Evolutionary conservation across 495 filamentous ascomycete genomes (phyloP), one percentile per base, ranked within the genome.

Genomic region (Aspergillus leporis): DNA sequence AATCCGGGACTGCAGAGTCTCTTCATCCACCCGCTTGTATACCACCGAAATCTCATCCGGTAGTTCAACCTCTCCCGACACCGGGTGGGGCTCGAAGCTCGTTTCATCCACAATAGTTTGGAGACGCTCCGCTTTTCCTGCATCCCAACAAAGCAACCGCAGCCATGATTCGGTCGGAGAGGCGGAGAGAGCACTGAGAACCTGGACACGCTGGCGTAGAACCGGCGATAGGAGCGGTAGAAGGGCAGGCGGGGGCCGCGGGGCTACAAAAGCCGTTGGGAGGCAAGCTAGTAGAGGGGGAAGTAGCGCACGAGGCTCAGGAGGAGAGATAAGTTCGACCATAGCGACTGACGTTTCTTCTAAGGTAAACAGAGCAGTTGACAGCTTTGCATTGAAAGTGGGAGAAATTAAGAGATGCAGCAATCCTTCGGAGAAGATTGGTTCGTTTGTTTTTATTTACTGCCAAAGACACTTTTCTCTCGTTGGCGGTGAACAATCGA

Each of bases 161-260:
- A 97, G 85, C 94, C 94, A 98, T 60, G 90, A 89, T 19, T 93
- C 90, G 1, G 80, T 76, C 51, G 83, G 77, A 23, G 87, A 83
- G 1, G 80, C 72, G 18, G 71, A 66, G 4, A 76, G 70, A 3
- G 76, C 70, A 40, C 86, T 84, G 55, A 97, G 80, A 56, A 94
- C 82, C 64, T 92, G 85, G 8, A 97, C 83, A 43, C 94, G 84
- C 68, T 97, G 93, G 51, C 93, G 89, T 4, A 98, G 85, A 47
- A 97, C 94, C 7, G 94, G 93, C 4, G 94, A 90, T 45, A 98
- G 85, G 32, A 93, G 81, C 30, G 90, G 89, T 4, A 96, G 81
- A 12, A 97, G 78, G 38, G 86, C 87, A 36, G 87, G 85, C 14
- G 93, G 85, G 6, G 93, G 91, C 55, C 84, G 78, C 48, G 87